These are phyloP conservation scores for Cladorrhinum sp. DNA, from an alignment of 2,329 filamentous ascomycete species.

Conservation along the genomic window DNA sequence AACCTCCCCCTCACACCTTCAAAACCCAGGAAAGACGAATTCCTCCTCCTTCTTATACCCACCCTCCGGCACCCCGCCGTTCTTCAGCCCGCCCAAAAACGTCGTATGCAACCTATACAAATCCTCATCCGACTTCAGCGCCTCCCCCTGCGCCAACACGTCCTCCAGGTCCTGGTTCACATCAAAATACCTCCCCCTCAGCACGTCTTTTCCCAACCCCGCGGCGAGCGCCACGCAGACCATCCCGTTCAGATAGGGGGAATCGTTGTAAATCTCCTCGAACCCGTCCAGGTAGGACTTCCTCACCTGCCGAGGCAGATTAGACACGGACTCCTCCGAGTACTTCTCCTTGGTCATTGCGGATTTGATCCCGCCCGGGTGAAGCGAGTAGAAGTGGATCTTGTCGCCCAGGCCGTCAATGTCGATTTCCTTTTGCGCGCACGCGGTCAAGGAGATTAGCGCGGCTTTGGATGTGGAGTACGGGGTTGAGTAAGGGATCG, in stretches of 20 bases:
- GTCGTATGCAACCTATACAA: conserved; percentile 29
- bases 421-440: conserved; percentile 32
- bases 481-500: conserved; percentile 32
- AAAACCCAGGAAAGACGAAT: conserved; percentile 27
- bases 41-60: conserved; percentile 19
- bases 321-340: conserved; percentile 21
- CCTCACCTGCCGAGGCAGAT: conserved; percentile 21
- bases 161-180: conserved; percentile 33
- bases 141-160: conserved; percentile 26
- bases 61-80: conserved; percentile 19
- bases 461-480: conserved; percentile 35
- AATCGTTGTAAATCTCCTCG: conserved; percentile 31
- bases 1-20: too few relatives aligned
- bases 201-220: conserved; percentile 27
- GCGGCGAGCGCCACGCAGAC: conserved; percentile 32
- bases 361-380: conserved; percentile 33
- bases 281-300: conserved; percentile 23
- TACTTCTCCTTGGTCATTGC: conserved; percentile 30
- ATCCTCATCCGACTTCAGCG: conserved; percentile 23
- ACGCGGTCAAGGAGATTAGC: conserved; percentile 33
- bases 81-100: conserved; percentile 27
- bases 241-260: conserved; percentile 34
- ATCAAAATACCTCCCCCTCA: conserved; percentile 32
- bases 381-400: conserved; percentile 32
- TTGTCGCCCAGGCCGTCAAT: conserved; percentile 27